These are phyloP conservation scores for Zoysia japonica DNA, from an alignment of 176 grass and related monocot genomes.

Conservation along the genomic window DNA sequence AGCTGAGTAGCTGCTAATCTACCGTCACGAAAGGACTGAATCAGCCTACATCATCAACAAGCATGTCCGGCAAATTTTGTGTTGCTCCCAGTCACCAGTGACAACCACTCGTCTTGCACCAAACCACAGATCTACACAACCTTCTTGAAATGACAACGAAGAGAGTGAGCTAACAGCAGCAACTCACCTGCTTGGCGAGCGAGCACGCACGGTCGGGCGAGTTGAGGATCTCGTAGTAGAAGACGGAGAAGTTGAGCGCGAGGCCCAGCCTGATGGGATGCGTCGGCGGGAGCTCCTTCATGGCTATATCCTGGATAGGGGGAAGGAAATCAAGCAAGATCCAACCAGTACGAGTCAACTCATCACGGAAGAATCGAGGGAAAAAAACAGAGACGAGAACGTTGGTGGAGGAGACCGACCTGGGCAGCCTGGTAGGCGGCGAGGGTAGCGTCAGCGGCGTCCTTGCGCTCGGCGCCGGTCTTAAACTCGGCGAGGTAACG, in stretches of 20 bases:
- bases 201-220: constrained; percentile 91
- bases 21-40: constrained; percentile 3
- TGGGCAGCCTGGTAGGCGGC: constrained; percentile 85
- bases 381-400: background rate
- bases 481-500: constrained; percentile 97
- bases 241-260: constrained; percentile 98
- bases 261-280: constrained; percentile 94
- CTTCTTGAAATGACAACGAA: background rate
- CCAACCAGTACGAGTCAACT: constrained; percentile 6
- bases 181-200: constrained; percentile 86
- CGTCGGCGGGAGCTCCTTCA: constrained; percentile 80
- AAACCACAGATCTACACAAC: constrained; percentile 26
- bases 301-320: constrained; percentile 69
- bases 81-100: background rate
- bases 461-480: constrained; percentile 76
- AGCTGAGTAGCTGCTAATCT: constrained; percentile 15
- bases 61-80: background rate
- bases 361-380: background rate
- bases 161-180: background rate
- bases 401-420: constrained; percentile 23
- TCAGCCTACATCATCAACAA: background rate
- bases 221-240: constrained; percentile 99
- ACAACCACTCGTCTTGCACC: background rate
- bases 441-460: constrained; percentile 77
- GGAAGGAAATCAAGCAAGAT: constrained; percentile 27